Conservation (phyloP, 2,329 filamentous ascomycete genomes). For the Boeremia exigua region DNA sequence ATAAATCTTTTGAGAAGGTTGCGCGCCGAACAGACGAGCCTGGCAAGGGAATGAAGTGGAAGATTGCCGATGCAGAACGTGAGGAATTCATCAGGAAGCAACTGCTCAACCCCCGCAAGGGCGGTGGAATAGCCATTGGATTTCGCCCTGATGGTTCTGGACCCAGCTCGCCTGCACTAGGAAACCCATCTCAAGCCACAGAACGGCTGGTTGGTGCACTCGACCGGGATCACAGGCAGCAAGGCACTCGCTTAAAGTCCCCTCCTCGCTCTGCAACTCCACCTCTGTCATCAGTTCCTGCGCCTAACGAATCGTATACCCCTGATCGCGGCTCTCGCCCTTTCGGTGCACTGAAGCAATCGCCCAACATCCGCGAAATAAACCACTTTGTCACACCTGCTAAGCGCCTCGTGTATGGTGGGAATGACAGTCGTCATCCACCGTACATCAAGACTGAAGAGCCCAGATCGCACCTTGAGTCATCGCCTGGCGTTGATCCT, state of each 20-base stretch:
- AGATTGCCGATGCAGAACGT: constrained; percentile 80
- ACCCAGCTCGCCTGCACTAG: constrained; percentile 68
- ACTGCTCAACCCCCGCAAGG: constrained; percentile 53
- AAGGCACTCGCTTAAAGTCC: constrained; percentile 44
- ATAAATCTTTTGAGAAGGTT: constrained; percentile 93
- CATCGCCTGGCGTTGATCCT: constrained; percentile 41
- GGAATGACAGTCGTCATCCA: constrained; percentile 29
- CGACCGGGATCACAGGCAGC: constrained; percentile 28
- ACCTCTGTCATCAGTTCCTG: constrained; percentile 55
- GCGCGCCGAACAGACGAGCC: constrained; percentile 92
- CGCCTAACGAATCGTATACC: constrained; percentile 60
- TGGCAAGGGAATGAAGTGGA: constrained; percentile 99
- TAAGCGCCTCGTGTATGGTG: constrained; percentile 41
- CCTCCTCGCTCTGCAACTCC: constrained; percentile 56
- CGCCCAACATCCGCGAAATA: constrained; percentile 36
- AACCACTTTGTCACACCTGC: constrained; percentile 43
- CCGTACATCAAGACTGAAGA: constrained; percentile 35
- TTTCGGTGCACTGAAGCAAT: constrained; percentile 40
- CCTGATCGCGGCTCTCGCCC: constrained; percentile 59
- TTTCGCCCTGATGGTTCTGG: constrained; percentile 65
- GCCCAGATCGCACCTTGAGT: constrained; percentile 32
- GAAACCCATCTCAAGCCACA: constrained; percentile 57
- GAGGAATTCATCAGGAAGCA: constrained; percentile 85
- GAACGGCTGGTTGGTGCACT: constrained; percentile 54
- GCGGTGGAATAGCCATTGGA: constrained; percentile 34